Evolutionary conservation across 2,329 filamentous ascomycete species (phyloP).

Genomic region (Claviceps digitariae): DNA sequence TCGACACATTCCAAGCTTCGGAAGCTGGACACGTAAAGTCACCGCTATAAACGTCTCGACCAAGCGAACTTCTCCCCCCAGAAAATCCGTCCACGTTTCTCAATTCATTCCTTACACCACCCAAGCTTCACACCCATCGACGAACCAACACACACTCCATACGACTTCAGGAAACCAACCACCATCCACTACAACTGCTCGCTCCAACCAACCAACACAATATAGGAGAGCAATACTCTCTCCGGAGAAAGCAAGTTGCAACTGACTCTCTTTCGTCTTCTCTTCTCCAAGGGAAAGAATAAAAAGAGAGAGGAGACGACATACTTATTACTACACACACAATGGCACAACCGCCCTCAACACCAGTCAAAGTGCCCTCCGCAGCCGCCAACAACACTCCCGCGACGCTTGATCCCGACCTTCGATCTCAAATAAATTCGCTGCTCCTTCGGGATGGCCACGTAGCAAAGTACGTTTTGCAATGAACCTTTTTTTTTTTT

Average conservation of each 20-base stretch:
- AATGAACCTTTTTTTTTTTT: background rate
- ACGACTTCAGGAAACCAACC: background rate
- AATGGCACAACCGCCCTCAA: constrained; percentile 35
- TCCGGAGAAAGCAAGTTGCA: background rate
- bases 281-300: background rate
- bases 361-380: constrained; percentile 47
- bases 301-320: background rate
- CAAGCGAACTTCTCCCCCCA: background rate
- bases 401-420: constrained; percentile 46
- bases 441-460: constrained; percentile 45
- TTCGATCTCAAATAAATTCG: constrained; percentile 49
- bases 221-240: background rate
- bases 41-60: background rate
- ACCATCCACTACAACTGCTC: background rate
- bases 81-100: background rate
- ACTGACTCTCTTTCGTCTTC: background rate
- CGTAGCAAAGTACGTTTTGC: constrained; percentile 36
- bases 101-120: background rate
- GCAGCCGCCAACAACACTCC: constrained; percentile 44
- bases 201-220: background rate
- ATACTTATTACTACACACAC: background rate
- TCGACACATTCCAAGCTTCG: background rate
- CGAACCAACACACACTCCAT: background rate
- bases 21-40: background rate
- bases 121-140: background rate